Conservation (phyloP, 2,329 filamentous ascomycete genomes). For the Colletotrichum coccodes region DNA sequence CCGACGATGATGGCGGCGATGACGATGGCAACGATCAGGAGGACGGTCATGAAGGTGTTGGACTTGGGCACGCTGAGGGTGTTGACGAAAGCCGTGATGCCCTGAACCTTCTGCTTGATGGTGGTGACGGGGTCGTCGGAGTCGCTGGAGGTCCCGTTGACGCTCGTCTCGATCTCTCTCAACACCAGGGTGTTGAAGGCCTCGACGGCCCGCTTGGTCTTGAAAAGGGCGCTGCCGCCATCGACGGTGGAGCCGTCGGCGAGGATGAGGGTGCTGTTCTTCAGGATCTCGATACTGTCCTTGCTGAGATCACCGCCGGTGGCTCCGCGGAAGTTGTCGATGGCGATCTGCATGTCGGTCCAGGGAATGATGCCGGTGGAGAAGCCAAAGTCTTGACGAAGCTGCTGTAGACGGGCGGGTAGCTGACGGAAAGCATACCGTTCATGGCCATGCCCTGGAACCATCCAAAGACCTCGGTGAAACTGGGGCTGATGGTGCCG, state of each 20-base stretch:
- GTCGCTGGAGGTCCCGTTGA: conserved; percentile 48
- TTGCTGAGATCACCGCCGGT: conserved; percentile 90
- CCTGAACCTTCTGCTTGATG: conserved; percentile 65
- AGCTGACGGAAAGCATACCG: conserved; percentile 92
- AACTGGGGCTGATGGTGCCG: conserved; percentile 80
- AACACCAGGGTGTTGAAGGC: conserved; percentile 59
- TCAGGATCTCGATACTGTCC: conserved; percentile 80
- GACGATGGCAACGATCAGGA: conserved; percentile 88
- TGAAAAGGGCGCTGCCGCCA: conserved; percentile 31
- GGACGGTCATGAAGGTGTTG: conserved; percentile 96
- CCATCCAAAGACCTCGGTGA: conserved; percentile 85
- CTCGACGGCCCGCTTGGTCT: conserved; percentile 58
- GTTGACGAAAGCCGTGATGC: conserved; percentile 86
- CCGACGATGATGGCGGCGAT: conserved; percentile 85
- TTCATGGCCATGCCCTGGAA: conserved; percentile 96
- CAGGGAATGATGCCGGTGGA: conserved; percentile 86
- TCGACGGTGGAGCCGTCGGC: conserved; percentile 65
- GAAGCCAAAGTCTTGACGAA: conserved; percentile 93
- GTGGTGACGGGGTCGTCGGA: conserved; percentile 29
- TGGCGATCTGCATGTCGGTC: conserved; percentile 80
- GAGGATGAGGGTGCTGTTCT: conserved; percentile 80
- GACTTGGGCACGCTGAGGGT: conserved; percentile 85
- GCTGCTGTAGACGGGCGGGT: conserved; percentile 87
- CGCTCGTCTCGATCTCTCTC: conserved; percentile 61
- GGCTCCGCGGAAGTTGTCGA: conserved; percentile 81